phyloP scores from a whole-genome alignment of 2,329 filamentous ascomycete genomes.

The Talaromyces sp. region DNA sequence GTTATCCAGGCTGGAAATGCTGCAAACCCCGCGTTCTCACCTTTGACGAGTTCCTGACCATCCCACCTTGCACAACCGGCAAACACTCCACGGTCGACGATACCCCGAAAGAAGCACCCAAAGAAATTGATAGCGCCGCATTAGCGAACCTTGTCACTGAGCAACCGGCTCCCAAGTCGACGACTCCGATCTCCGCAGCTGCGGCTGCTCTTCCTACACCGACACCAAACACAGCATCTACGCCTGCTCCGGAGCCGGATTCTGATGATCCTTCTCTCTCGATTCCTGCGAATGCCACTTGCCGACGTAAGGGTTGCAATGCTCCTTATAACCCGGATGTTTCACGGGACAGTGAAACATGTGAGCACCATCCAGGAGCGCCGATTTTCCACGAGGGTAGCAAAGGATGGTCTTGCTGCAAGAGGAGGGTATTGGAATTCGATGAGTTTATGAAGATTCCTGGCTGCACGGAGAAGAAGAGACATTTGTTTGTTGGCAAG shows the following conservation, averaged over 20 bases:
- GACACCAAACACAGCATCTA: conserved; percentile 29
- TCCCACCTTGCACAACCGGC: conserved; percentile 88
- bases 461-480: conserved; percentile 78
- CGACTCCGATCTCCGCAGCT: conserved; percentile 27
- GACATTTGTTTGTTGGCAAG: conserved; percentile 79
- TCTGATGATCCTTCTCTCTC: conserved; percentile 76
- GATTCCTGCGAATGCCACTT: conserved; percentile 71
- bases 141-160: conserved; percentile 26
- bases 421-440: conserved; percentile 90
- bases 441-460: conserved; percentile 96
- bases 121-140: conserved; percentile 35
- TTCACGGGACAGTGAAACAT: conserved; percentile 68
- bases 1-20: conserved; percentile 83
- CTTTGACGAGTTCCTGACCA: conserved; percentile 95
- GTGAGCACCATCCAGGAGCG: conserved; percentile 82
- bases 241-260: conserved; percentile 67
- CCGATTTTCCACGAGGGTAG: conserved; percentile 97
- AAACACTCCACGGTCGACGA: conserved; percentile 88
- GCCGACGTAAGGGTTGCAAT: conserved; percentile 75
- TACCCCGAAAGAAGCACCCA: conserved; percentile 50
- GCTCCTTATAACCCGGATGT: conserved; percentile 60
- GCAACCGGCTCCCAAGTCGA: conserved; percentile 23
- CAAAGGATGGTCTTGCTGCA: conserved; percentile 97
- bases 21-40: conserved; percentile 96
- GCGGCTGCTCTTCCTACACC: conserved; percentile 29